Evolutionary conservation across 139 green algal species (phyloP).

Genomic region (Zygnema circumcarinatum): DNA sequence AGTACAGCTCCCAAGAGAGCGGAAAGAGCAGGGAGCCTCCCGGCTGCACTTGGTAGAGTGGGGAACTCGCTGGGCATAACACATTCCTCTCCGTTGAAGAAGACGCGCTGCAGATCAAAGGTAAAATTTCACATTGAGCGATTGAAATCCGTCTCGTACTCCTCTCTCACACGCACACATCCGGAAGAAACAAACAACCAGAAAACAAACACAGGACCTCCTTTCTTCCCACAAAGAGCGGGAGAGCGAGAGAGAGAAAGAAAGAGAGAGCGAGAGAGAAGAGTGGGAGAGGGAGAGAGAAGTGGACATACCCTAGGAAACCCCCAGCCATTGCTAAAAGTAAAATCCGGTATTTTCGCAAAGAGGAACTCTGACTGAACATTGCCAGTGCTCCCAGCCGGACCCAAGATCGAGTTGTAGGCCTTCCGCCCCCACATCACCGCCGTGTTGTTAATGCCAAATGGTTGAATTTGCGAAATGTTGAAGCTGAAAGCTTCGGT

Average conservation of each 20-base stretch:
- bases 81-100: conserved; percentile 54
- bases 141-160: background rate
- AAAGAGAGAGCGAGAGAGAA: background rate
- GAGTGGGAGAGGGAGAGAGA: background rate
- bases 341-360: conserved; percentile 37
- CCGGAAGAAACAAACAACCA: background rate
- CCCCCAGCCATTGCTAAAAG: conserved; percentile 30
- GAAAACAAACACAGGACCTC: background rate
- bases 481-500: conserved; percentile 36
- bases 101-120: conserved; percentile 25
- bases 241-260: conserved; percentile 8
- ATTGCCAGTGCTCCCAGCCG: conserved; percentile 28
- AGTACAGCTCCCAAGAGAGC: background rate
- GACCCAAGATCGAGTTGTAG: conserved; percentile 41
- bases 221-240: background rate
- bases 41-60: conserved; percentile 13
- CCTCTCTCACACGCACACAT: background rate
- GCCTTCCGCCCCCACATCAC: conserved; percentile 45
- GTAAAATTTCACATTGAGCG: background rate
- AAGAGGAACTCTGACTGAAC: conserved; percentile 53
- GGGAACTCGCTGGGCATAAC: conserved; percentile 42
- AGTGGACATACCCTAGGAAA: conserved; percentile 35
- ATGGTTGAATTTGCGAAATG: conserved; percentile 20
- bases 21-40: background rate
- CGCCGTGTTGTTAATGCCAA: conserved; percentile 37